A percentile compares a stretch with the other conserved stretches of the same genome.
Conservation (phyloP, 78 protist species). For the Carpediemonas membranifera region DNA sequence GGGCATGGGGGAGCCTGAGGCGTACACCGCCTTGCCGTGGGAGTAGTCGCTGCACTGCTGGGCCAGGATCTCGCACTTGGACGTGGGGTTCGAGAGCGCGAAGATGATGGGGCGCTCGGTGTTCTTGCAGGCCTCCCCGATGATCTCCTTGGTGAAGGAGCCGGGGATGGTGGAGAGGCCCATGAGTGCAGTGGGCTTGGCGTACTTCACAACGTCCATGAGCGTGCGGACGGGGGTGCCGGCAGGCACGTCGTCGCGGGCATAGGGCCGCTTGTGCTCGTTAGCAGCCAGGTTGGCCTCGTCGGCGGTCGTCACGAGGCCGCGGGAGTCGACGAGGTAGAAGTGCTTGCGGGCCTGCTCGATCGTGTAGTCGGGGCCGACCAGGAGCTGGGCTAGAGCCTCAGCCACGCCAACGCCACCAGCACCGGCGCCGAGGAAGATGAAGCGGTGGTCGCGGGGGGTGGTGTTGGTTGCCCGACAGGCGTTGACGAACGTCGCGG, state of each 20-base stretch:
- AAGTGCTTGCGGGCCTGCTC: slow-evolving; percentile 19
- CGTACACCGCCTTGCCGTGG: slow-evolving; percentile 65
- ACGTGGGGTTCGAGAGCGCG: slow-evolving; percentile 73
- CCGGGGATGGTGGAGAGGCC: slow-evolving; percentile 69
- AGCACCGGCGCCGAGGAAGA: slow-evolving; percentile 22
- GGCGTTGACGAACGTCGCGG: not conserved
- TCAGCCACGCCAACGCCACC: slow-evolving; percentile 31
- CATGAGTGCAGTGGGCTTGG: slow-evolving; percentile 69
- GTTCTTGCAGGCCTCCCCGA: slow-evolving; percentile 33
- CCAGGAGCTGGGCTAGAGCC: not conserved
- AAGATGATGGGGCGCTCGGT: slow-evolving; percentile 72
- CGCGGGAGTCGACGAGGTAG: slow-evolving; percentile 34
- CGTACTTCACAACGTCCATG: slow-evolving; percentile 36
- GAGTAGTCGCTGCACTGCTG: slow-evolving; percentile 66
- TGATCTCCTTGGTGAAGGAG: slow-evolving; percentile 56
- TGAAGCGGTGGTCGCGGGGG: not conserved
- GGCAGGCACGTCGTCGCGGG: too few relatives aligned
- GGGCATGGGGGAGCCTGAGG: slow-evolving; percentile 77
- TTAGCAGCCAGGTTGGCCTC: not conserved
- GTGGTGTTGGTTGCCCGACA: not conserved
- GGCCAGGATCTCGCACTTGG: slow-evolving; percentile 78
- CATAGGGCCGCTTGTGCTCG: slow-evolving; percentile 57
- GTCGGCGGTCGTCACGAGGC: slow-evolving; percentile 10
- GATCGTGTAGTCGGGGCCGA: not conserved
- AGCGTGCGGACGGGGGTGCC: too few relatives aligned